These are phyloP conservation scores for Neurospora terricola DNA, from an alignment of 495 filamentous ascomycete species.

Conservation along the genomic window DNA sequence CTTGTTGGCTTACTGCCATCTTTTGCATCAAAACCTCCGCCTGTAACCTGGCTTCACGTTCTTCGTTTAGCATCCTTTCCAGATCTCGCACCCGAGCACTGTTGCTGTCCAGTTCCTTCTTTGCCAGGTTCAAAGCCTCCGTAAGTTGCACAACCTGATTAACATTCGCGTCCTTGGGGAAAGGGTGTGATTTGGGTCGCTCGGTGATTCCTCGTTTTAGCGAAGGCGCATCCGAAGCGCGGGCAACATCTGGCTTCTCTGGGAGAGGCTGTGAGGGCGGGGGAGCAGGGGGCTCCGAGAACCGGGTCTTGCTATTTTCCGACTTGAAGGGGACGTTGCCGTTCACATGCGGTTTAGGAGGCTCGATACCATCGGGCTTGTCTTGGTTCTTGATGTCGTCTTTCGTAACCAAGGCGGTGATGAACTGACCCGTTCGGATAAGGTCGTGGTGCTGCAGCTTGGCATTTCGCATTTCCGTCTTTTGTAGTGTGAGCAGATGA, in stretches of 20 bases:
- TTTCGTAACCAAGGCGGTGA: conserved; percentile 62
- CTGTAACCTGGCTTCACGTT: conserved; percentile 67
- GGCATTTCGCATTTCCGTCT: conserved; percentile 84
- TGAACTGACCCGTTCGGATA: conserved; percentile 67
- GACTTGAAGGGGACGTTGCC: conserved; percentile 36
- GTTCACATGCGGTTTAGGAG: conserved; percentile 29
- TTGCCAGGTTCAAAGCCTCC: conserved; percentile 69
- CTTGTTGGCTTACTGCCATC: conserved; percentile 45
- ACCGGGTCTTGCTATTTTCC: conserved; percentile 54
- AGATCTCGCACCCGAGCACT: conserved; percentile 68
- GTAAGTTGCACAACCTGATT: conserved; percentile 71
- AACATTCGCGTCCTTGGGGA: conserved; percentile 48
- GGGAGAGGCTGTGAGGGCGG: conserved; percentile 86
- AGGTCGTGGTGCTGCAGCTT: conserved; percentile 81
- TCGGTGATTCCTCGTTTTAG: conserved; percentile 70
- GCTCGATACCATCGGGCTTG: conserved; percentile 38
- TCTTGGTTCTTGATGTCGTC: conserved; percentile 57
- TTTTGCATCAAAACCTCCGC: conserved; percentile 73
- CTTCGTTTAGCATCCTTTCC: conserved; percentile 66
- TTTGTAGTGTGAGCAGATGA: conserved; percentile 6
- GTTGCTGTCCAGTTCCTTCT: conserved; percentile 74
- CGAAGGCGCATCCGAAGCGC: conserved; percentile 42
- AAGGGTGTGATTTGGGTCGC: conserved; percentile 47
- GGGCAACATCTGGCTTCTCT: conserved; percentile 70
- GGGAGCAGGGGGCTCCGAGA: conserved; percentile 83